phyloP scores from a whole-genome alignment of 768 basidiomycete species.

The Cytidiella melzeri region DNA sequence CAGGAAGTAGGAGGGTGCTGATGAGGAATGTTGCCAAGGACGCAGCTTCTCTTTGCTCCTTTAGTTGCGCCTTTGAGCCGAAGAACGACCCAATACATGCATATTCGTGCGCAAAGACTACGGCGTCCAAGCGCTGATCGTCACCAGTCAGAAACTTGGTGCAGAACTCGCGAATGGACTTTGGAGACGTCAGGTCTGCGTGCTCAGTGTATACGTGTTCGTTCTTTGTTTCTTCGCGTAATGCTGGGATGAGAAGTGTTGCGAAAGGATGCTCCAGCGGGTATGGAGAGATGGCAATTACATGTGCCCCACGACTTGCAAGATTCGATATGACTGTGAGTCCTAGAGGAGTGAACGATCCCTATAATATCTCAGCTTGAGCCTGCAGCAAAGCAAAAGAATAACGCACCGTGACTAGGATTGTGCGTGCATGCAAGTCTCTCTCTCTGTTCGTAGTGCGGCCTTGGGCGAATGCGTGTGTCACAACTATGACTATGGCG shows the following conservation, averaged over 20 bases:
- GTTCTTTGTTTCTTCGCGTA: conserved; percentile 67
- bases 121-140: conserved; percentile 67
- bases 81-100: conserved; percentile 50
- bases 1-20: conserved; percentile 71
- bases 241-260: conserved; percentile 55
- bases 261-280: conserved; percentile 49
- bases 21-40: conserved; percentile 75
- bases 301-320: conserved; percentile 70
- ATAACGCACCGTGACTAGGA: conserved; percentile 61
- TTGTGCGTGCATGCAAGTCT: conserved; percentile 63
- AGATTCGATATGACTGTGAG: conserved; percentile 59
- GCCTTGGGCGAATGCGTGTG: conserved; percentile 62
- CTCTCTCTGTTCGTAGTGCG: conserved; percentile 66
- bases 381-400: neutral
- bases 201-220: conserved; percentile 75
- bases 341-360: conserved; percentile 70
- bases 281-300: conserved; percentile 66
- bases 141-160: conserved; percentile 57
- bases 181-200: conserved; percentile 63
- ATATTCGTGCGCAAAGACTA: conserved; percentile 78
- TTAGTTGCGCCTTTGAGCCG: conserved; percentile 19
- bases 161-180: conserved; percentile 65
- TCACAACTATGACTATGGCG: conserved; percentile 38
- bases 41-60: conserved; percentile 36
- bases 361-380: conserved; percentile 34